phyloP scores from a whole-genome alignment of 176 grass and related monocot species.

The Stipa capillata region DNA sequence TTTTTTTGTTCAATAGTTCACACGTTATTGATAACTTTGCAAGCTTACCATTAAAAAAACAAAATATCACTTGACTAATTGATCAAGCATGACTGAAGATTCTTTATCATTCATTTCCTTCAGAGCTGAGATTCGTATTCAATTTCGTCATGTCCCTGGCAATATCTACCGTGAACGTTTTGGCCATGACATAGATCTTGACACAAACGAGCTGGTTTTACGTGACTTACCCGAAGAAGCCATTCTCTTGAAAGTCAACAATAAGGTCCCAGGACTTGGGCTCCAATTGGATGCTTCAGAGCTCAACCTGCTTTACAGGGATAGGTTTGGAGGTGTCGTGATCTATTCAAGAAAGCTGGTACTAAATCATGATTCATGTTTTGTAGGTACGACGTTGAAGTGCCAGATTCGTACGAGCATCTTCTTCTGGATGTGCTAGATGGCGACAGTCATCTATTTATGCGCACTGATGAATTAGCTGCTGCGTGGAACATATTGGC shows the following conservation, averaged over 20 bases:
- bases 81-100: not conserved
- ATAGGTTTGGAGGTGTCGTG: conserved; percentile 45
- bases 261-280: conserved; percentile 87
- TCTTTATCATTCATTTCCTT: not conserved
- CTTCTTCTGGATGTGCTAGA: conserved; percentile 84
- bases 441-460: conserved; percentile 91
- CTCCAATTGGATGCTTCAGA: conserved; percentile 89
- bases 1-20: not conserved
- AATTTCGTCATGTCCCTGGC: conserved; percentile 92
- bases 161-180: conserved; percentile 80
- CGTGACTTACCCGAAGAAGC: conserved; percentile 82
- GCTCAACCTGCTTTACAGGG: conserved; percentile 88
- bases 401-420: conserved; percentile 95
- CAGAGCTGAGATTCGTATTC: conserved; percentile 98
- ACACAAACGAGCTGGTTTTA: conserved; percentile 86
- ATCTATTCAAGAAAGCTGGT: not conserved
- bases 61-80: not conserved
- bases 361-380: conserved; percentile 12
- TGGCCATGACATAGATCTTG: conserved; percentile 73
- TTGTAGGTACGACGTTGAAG: conserved; percentile 66
- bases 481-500: conserved; percentile 75
- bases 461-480: conserved; percentile 83
- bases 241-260: conserved; percentile 91
- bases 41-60: not conserved
- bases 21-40: not conserved